Evolutionary conservation across 441 rosid genomes (phyloP).

Genomic region (Bocquillonia castaneifolia): DNA sequence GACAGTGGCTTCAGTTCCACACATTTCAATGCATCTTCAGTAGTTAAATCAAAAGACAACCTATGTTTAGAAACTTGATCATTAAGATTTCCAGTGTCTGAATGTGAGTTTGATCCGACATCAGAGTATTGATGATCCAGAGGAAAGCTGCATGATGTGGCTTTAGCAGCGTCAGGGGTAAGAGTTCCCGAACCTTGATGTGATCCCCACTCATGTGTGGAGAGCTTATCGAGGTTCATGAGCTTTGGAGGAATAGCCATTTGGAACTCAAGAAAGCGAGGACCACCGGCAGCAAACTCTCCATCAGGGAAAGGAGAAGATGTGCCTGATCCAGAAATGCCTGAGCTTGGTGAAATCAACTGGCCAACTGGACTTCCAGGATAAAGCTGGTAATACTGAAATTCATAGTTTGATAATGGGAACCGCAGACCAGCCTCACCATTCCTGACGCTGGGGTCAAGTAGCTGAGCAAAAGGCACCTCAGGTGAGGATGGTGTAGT

Average conservation of each 20-base stretch:
- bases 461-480: slow-evolving; percentile 87
- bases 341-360: slow-evolving; percentile 84
- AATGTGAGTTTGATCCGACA: slow-evolving; percentile 21
- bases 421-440: slow-evolving; percentile 38
- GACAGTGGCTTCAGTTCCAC: slow-evolving; percentile 44
- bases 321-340: slow-evolving; percentile 76
- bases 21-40: slow-evolving; percentile 45
- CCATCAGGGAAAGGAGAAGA: slow-evolving; percentile 88
- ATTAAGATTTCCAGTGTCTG: slow-evolving; percentile 20
- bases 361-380: slow-evolving; percentile 97
- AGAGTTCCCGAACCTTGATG: slow-evolving; percentile 41
- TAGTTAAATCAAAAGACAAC: slow-evolving; percentile 48
- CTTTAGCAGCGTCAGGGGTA: slow-evolving; percentile 47
- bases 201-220: slow-evolving; percentile 38
- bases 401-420: slow-evolving; percentile 57
- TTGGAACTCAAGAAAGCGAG: slow-evolving; percentile 51
- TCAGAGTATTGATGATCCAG: slow-evolving; percentile 30
- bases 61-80: slow-evolving; percentile 32
- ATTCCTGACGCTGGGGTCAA: slow-evolving; percentile 44
- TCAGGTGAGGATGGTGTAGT: slow-evolving; percentile 92
- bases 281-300: slow-evolving; percentile 37
- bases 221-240: slow-evolving; percentile 49
- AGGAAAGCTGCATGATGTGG: slow-evolving; percentile 32
- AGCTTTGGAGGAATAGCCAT: slow-evolving; percentile 58
- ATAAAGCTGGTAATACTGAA: slow-evolving; percentile 72